Conservation (phyloP, 371 early-diverging fungal genomes). For the Chytridiales sp. region DNA sequence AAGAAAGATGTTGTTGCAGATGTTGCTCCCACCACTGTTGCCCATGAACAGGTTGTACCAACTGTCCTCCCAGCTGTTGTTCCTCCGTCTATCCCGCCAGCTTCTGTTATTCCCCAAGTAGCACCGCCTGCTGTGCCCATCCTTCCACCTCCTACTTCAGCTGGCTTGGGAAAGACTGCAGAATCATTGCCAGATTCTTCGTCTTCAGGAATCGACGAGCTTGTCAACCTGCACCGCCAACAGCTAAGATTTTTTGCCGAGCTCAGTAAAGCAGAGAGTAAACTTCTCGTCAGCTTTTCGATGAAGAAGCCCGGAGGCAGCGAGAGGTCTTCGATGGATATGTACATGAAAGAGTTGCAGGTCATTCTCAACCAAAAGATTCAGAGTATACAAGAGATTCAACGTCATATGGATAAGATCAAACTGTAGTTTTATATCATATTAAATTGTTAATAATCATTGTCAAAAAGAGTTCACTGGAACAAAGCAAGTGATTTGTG, state of each 20-base stretch:
- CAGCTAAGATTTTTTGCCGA: slow-evolving; percentile 79
- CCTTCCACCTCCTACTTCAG: slow-evolving; percentile 6
- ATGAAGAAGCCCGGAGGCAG: slow-evolving; percentile 38
- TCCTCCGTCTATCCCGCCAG: too few relatives aligned
- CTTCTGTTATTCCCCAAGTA: too few relatives aligned
- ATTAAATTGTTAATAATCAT: neutral
- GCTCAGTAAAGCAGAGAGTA: slow-evolving; percentile 71
- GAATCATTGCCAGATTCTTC: too few relatives aligned
- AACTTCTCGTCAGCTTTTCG: slow-evolving; percentile 71
- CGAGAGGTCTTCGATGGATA: slow-evolving; percentile 24
- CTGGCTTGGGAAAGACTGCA: too few relatives aligned
- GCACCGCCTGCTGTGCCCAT: neutral
- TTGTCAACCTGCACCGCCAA: slow-evolving; percentile 72
- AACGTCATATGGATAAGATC: slow-evolving; percentile 30
- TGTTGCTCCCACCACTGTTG: neutral
- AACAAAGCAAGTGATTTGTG: neutral
- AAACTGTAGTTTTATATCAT: slow-evolving; percentile 1
- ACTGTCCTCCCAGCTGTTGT: too few relatives aligned
- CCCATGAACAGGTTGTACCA: too few relatives aligned
- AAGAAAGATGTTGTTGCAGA: neutral
- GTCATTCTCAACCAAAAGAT: slow-evolving; percentile 54
- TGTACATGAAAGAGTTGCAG: slow-evolving; percentile 56
- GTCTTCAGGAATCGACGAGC: slow-evolving; percentile 59
- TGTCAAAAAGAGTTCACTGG: neutral
- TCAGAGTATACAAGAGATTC: slow-evolving; percentile 48